Conservation (phyloP, 768 basidiomycete species). For the Stropharia rugosoannulata region DNA sequence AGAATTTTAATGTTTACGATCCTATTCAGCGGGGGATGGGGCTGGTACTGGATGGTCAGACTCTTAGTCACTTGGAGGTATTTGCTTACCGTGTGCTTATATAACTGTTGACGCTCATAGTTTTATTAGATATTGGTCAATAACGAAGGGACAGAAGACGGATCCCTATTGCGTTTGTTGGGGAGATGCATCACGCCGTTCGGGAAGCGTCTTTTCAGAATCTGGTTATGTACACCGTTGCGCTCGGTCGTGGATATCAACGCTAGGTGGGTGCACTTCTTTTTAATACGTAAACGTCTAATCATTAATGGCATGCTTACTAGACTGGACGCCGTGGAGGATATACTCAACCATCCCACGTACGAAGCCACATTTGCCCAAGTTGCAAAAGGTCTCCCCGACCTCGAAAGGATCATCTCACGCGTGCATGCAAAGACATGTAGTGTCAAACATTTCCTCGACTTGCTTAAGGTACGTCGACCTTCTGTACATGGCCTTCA, state of each 20-base stretch:
- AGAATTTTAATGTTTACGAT: conserved; percentile 97
- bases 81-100: conserved; percentile 3
- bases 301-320: not conserved
- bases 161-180: conserved; percentile 81
- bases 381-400: conserved; percentile 81
- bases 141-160: conserved; percentile 91
- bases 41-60: conserved; percentile 90
- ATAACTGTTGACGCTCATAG: not conserved
- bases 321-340: conserved; percentile 93
- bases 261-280: conserved; percentile 52
- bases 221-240: conserved; percentile 95
- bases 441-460: conserved; percentile 84
- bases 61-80: conserved; percentile 93
- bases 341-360: conserved; percentile 76
- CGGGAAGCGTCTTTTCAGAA: conserved; percentile 93
- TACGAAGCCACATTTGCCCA: conserved; percentile 77
- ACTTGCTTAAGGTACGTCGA: conserved; percentile 65
- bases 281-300: not conserved
- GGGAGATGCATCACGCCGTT: conserved; percentile 89
- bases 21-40: conserved; percentile 90
- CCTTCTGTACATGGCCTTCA: not conserved
- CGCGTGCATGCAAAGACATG: conserved; percentile 93
- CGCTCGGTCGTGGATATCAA: conserved; percentile 84
- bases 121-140: conserved; percentile 72
- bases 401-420: conserved; percentile 91